A percentile compares a stretch with the other conserved stretches of the same genome.
Conservation (phyloP, 805 yeast genomes). For the Sungouiella thailandica region DNA sequence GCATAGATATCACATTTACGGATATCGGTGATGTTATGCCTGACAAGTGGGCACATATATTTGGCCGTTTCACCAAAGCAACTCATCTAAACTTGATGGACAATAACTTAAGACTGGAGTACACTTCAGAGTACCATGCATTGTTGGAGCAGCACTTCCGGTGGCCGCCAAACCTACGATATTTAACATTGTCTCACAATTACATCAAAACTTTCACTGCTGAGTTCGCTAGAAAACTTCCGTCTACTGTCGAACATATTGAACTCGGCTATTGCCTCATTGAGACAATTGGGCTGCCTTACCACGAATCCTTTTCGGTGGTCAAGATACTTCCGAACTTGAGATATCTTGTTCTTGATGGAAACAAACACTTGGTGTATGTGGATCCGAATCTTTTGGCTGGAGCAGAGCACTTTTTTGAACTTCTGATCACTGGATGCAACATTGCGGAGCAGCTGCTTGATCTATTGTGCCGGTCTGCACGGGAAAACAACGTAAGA, state of each 20-base stretch:
- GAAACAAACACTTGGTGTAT: conserved; percentile 5
- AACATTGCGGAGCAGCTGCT: too few relatives aligned
- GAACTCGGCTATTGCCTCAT: conserved; percentile 19
- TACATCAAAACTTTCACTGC: conserved; percentile 15
- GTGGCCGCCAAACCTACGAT: conserved; percentile 22
- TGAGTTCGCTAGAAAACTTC: conserved; percentile 20
- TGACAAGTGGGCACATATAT: conserved; percentile 27
- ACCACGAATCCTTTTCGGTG: conserved; percentile 3
- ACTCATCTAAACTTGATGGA: conserved; percentile 21
- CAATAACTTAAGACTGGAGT: conserved; percentile 18
- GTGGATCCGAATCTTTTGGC: conserved; percentile 7
- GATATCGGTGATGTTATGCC: conserved; percentile 31
- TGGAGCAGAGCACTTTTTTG: neutral
- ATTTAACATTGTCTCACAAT: conserved; percentile 24
- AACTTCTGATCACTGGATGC: too few relatives aligned
- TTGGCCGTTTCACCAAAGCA: conserved; percentile 20
- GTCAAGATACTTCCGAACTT: conserved; percentile 10
- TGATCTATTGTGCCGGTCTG: too few relatives aligned
- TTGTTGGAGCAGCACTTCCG: conserved; percentile 13
- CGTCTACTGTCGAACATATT: conserved; percentile 22
- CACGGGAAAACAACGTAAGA: too few relatives aligned
- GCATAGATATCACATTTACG: conserved; percentile 24
- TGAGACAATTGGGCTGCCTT: conserved; percentile 7
- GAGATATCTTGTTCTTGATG: conserved; percentile 6
- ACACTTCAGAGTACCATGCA: neutral